Evolutionary conservation across 768 basidiomycete species (phyloP), one percentile per base, ranked within the genome.

Genomic region (Tephrocybe sp.): DNA sequence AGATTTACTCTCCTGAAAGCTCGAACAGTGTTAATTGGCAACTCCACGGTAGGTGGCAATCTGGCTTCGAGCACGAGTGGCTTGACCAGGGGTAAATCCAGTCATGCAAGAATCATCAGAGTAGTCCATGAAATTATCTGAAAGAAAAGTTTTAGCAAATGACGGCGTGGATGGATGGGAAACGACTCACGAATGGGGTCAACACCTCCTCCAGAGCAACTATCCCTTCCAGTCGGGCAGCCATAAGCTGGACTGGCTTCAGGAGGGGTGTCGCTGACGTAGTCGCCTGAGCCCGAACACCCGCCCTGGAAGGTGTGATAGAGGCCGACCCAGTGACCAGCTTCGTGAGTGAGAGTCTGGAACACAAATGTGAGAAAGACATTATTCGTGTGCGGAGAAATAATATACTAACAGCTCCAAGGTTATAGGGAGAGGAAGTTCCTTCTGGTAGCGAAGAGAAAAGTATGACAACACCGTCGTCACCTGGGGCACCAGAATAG

Each of bases 221-320:
- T 69, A 52, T 73, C 60, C 49, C 72, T 69, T 31, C 63, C 63
- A 17, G 55, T 63, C 10, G 69, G 71, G 59, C 77, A 78, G 31
- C 73, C 76, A 33, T 53, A 70, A 10, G 75, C 76, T 49, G 73
- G 45, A 16, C 65, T 69, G 1, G 73, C 61, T 62, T 79, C 79
- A 17, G 76, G 63, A 10, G 78, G 78, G 1, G 76, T 79, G 56
- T 78, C 77, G 12, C 57, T 57, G 49, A 80, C 76, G 19, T 45
- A 53, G 59, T 80, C 78, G 22, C 76, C 78, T 30, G 67, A 40
- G 56, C 52, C 55, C 12, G 51, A 43, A 66, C 72, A 78, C 17
- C 76, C 75, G 36, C 77, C 76, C 60, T 83, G 75, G 75, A 80
- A 82, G 20, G 80, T 79, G 66, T 82, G 79, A 65, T 73, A 81